Evolutionary conservation across 495 filamentous ascomycete species (phyloP), one percentile per base, ranked within the genome.

Genomic region (Podospora tetraspora): DNA sequence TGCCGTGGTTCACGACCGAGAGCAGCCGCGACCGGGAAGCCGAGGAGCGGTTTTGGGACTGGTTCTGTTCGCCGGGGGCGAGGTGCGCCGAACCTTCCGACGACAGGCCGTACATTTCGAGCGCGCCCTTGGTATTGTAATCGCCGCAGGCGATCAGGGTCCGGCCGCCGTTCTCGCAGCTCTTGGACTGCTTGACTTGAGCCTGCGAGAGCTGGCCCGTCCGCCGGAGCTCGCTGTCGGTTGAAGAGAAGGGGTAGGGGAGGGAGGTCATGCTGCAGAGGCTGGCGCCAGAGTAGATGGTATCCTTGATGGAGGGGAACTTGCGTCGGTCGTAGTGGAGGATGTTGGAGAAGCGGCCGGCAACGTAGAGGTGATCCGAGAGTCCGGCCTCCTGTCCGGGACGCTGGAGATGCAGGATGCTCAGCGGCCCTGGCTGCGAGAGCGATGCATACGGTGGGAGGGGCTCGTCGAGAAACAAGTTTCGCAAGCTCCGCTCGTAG

Each of bases 41-140:
- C 11, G 91, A 81, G 76, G 4, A 72, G 70, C 13, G 80, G 80
- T 57, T 78, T 78, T 62, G 81, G 81, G 27, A 82, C 70, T 32
- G 71, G 74, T 24, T 75, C 75, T 30, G 76, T 71, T 24, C 73
- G 68, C 13, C 74, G 75, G 68, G 73, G 71, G 43, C n/a, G 43
- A 52, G 43, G 24, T 66, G 57, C 29, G 63, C 71, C 25, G 68
- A 63, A 11, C 52, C 58, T 11, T 64, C 59, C 8, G 76, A 79
- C 68, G 76, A 75, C 11, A 95, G 78, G 61, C 87, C 87, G 77
- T 97, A 97, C n/a, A 96, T 79, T 74, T 98, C 94, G 11, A 98
- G 82, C 0, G 91, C 93, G 7, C 94, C 94, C 73, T 94, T 90
- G 22, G 92, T 92, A 68, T 96, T 96, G 79, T 98, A 98, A 75